Conservation (phyloP, 176 grass and related monocot species). For the Themeda triandra region DNA sequence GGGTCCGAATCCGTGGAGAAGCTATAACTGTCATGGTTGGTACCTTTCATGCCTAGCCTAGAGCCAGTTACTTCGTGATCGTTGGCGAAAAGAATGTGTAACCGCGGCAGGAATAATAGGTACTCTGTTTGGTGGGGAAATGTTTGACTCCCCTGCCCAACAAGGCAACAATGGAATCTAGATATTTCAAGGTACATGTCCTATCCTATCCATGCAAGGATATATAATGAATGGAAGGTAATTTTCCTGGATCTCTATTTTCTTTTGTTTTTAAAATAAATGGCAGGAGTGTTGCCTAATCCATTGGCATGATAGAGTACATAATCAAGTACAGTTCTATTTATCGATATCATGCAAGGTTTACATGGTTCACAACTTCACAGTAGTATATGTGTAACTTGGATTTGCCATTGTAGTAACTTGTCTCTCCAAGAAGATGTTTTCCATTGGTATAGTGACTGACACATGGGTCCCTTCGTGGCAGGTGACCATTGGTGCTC, state of each 20-base stretch:
- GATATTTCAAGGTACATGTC: not conserved
- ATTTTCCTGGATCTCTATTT: not conserved
- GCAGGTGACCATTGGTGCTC: too few relatives aligned
- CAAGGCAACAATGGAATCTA: not conserved
- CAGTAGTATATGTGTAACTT: not conserved
- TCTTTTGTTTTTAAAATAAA: not conserved
- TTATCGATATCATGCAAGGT: not conserved
- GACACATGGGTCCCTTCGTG: too few relatives aligned
- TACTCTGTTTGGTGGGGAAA: not conserved
- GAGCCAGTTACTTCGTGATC: not conserved
- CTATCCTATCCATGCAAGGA: not conserved
- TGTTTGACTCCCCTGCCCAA: not conserved
- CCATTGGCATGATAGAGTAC: not conserved
- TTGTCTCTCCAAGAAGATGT: not conserved
- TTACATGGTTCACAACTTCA: not conserved
- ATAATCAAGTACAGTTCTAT: not conserved
- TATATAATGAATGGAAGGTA: not conserved
- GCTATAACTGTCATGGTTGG: constrained; percentile 56
- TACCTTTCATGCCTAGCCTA: constrained; percentile 36
- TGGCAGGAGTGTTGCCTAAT: not conserved
- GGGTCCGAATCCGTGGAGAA: constrained; percentile 52
- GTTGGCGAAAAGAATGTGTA: not conserved
- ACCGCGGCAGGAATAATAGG: not conserved
- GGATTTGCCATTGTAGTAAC: not conserved
- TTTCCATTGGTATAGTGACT: not conserved